Evolutionary conservation across 805 yeast species (phyloP), one percentile per base, ranked within the genome.

Genomic region (Schwanniomyces occidentalis): DNA sequence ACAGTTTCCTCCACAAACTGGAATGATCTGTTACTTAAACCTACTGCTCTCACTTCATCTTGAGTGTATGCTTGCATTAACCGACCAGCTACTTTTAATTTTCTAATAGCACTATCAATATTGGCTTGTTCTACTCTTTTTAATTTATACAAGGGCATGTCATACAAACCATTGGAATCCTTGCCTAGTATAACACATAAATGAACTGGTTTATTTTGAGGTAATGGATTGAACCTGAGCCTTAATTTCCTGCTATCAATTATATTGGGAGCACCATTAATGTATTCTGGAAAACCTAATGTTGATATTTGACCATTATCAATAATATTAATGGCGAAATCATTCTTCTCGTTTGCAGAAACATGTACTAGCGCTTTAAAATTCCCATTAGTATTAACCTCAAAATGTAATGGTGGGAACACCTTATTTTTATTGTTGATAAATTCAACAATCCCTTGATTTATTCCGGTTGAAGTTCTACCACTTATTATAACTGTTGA

Each of bases 41-140:
- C 90, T 29, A 77, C 73, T 24, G 82, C 65, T 34, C 78, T 58
- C 95, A 91, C 87, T 53, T 89, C 96, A 47, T 90, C 97, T 48
- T 79, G 80, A 0, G 97, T 90, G 57, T 75, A 89, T 1, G 96
- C 95, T 49, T 87, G 91, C 95, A 87, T 86, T 58, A 90, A 58
- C 47, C 95, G 71, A 4, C 85, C 95, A 3, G 86, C 96, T 41
- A 88, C 76, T 48, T 93, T 76, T 44, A 91, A 55, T 54, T 87
- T 87, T 44, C 66, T 69, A 13, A 85, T 63, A 1, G 96, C 96
- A 4, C 80, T 55, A n/a, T 80, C 80, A 15, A 90, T 47, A 9
- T 70, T 76, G 41, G 85, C 80, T 2, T 81, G 82, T 45, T 85
- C 93, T 0, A 71, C 72, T 20, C 68, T 56, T 15, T 54, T 45